Conservation (phyloP, 208 protist genomes). For the Leishmania major region DNA sequence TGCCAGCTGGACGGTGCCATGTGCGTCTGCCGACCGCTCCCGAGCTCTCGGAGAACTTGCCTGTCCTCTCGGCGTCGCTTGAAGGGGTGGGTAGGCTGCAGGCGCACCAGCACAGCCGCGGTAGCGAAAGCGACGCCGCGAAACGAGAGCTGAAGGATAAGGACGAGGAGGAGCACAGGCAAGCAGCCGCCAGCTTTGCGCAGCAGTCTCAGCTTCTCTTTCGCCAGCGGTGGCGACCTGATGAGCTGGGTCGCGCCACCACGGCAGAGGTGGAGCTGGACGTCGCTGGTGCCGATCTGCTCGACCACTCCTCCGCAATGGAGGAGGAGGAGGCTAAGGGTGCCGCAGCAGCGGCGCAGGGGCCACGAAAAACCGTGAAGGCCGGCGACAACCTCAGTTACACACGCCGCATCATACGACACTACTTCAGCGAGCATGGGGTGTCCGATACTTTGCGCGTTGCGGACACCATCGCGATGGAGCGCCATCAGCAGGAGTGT, state of each 20-base stretch:
- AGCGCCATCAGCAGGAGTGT: conserved; percentile 25
- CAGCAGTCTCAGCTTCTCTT: background rate
- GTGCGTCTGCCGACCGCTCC: conserved; percentile 28
- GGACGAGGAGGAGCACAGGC: background rate
- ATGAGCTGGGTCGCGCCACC: conserved; percentile 42
- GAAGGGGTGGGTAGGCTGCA: background rate
- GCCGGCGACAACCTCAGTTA: conserved; percentile 47
- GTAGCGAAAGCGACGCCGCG: background rate
- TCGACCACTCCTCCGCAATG: background rate
- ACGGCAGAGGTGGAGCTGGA: conserved; percentile 68
- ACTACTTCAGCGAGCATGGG: conserved; percentile 65
- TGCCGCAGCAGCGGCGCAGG: background rate
- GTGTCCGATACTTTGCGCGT: conserved; percentile 54
- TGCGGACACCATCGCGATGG: conserved; percentile 43
- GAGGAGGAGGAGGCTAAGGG: background rate
- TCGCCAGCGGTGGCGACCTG: conserved; percentile 19
- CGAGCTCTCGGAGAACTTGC: conserved; percentile 8
- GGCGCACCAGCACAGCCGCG: background rate
- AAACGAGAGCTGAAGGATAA: background rate
- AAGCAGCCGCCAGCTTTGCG: background rate
- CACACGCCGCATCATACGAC: conserved; percentile 40
- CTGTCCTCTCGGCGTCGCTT: background rate
- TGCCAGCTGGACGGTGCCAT: conserved; percentile 31
- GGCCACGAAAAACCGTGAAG: background rate
- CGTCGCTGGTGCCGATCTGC: conserved; percentile 30